Evolutionary conservation across 2,329 filamentous ascomycete species (phyloP).

Genomic region (Westerdykella aurantiaca): DNA sequence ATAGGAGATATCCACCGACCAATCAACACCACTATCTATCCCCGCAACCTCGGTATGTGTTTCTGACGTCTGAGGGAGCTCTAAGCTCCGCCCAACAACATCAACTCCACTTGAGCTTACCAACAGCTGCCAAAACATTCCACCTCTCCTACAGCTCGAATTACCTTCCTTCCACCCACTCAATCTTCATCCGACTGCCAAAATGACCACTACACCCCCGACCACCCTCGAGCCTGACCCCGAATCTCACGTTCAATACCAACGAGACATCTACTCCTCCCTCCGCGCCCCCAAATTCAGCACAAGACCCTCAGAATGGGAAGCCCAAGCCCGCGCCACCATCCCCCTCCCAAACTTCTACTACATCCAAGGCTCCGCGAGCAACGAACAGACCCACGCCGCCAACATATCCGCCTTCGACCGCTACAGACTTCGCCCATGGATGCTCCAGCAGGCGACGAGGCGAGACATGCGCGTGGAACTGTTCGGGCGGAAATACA

Average conservation of each 20-base stretch:
- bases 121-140: too few species aligned
- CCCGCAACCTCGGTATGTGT: too few species aligned
- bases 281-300: conserved; percentile 37
- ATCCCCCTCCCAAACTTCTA: conserved; percentile 36
- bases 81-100: too few species aligned
- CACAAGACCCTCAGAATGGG: conserved; percentile 39
- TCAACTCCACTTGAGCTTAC: too few species aligned
- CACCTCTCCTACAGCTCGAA: too few species aligned
- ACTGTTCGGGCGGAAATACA: conserved; percentile 38
- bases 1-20: too few species aligned
- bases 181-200: background rate
- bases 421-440: conserved; percentile 35
- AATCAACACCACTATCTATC: too few species aligned
- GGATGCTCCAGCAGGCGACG: conserved; percentile 39
- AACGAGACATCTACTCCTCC: conserved; percentile 35
- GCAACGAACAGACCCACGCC: conserved; percentile 31
- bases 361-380: conserved; percentile 38
- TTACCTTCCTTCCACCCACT: too few species aligned
- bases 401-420: conserved; percentile 38
- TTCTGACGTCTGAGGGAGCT: too few species aligned
- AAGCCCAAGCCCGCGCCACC: conserved; percentile 28
- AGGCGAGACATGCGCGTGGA: conserved; percentile 25
- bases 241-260: conserved; percentile 26
- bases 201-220: background rate
- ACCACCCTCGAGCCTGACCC: conserved; percentile 33